These are phyloP conservation scores for Macadamia tetraphylla DNA, from an alignment of 164 flowering plant species.

Conservation along the genomic window DNA sequence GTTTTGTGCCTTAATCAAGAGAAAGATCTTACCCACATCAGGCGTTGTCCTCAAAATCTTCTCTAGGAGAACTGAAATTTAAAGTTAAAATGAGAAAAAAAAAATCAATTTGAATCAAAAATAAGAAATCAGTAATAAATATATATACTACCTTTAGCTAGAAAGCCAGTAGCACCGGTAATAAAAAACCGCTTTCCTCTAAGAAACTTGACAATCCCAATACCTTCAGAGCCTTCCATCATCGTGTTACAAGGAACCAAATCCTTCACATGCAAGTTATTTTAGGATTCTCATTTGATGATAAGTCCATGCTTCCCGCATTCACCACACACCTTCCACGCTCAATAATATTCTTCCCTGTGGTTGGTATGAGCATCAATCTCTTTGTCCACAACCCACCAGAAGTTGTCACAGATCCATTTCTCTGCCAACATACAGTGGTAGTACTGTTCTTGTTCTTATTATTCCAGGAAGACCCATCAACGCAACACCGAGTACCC, in stretches of 20 bases:
- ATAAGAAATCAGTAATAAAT: neutral
- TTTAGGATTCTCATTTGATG: constrained; percentile 41
- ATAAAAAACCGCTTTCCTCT: constrained; percentile 65
- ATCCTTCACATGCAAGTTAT: constrained; percentile 31
- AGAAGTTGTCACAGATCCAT: constrained; percentile 34
- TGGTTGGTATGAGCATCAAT: constrained; percentile 5
- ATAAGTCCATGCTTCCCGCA: constrained; percentile 40
- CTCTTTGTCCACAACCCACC: constrained; percentile 31
- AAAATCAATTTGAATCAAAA: too few species aligned
- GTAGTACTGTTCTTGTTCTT: constrained; percentile 16
- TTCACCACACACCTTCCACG: constrained; percentile 23
- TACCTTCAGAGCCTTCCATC: constrained; percentile 43
- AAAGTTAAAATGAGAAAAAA: constrained; percentile 1
- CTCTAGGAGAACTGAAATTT: constrained; percentile 73
- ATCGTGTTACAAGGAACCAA: too few species aligned
- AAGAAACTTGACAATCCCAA: constrained; percentile 80
- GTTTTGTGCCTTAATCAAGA: constrained; percentile 75
- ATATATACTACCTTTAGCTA: constrained; percentile 63
- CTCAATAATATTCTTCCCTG: constrained; percentile 17
- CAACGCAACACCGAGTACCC: neutral
- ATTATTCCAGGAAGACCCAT: constrained; percentile 8
- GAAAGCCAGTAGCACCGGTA: constrained; percentile 92
- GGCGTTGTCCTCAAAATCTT: constrained; percentile 80
- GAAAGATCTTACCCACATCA: constrained; percentile 73
- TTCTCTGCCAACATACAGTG: constrained; percentile 35